Conservation (phyloP, 805 yeast genomes). For the Metschnikowia aberdeeniae region DNA sequence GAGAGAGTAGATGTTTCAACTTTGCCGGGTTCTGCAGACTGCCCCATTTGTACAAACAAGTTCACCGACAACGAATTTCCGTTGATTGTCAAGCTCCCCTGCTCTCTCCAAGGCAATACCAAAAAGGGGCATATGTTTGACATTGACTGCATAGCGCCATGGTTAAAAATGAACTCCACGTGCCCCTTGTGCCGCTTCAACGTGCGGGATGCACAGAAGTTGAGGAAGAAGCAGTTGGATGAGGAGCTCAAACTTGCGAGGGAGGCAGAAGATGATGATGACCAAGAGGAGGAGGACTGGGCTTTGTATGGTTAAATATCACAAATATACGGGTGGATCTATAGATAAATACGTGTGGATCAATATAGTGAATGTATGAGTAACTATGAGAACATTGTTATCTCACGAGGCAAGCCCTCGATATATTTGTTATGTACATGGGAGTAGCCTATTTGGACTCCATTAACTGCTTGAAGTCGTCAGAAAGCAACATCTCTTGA, state of each 20-base stretch:
- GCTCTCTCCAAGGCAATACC: constrained; percentile 39
- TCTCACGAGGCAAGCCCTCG: too few relatives aligned
- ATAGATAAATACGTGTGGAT: too few relatives aligned
- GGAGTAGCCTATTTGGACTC: constrained; percentile 10
- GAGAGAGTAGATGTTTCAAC: constrained; percentile 52
- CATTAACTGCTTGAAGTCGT: constrained; percentile 60
- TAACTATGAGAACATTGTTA: too few relatives aligned
- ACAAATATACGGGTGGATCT: too few relatives aligned
- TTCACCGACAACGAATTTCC: constrained; percentile 75
- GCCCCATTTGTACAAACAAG: constrained; percentile 80
- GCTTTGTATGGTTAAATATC: constrained; percentile 65
- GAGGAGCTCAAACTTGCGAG: constrained; percentile 33
- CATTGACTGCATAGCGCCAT: constrained; percentile 84
- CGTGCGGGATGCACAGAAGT: constrained; percentile 41
- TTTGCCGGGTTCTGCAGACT: constrained; percentile 52
- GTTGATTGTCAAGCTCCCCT: constrained; percentile 69
- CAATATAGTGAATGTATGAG: too few relatives aligned
- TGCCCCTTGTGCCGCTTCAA: constrained; percentile 88
- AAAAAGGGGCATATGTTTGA: constrained; percentile 66
- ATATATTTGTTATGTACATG: constrained; percentile 10
- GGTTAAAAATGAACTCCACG: constrained; percentile 70
- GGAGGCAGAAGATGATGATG: constrained; percentile 49
- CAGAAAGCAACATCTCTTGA: constrained; percentile 64
- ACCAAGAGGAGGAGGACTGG: constrained; percentile 50
- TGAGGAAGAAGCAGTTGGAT: constrained; percentile 28